Evolutionary conservation across 768 basidiomycete species (phyloP).

Genomic region (Filobasidium floriforme): DNA sequence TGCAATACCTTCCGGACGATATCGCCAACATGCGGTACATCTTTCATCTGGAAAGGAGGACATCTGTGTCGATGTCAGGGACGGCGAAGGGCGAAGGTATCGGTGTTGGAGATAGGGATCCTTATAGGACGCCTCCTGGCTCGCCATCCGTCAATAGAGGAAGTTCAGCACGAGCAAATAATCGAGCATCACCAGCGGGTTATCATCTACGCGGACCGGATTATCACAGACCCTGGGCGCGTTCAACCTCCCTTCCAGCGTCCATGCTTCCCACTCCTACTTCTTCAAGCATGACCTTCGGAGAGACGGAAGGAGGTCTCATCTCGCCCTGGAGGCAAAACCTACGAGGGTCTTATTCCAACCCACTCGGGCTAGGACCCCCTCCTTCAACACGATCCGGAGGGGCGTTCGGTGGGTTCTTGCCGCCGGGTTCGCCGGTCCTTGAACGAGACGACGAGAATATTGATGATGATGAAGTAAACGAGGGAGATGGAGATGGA

Average conservation of each 20-base stretch:
- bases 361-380: neutral
- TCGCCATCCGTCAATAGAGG: neutral
- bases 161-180: neutral
- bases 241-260: neutral
- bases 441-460: neutral
- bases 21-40: neutral
- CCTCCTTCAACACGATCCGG: neutral
- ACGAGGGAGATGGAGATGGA: neutral
- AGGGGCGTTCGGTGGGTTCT: slow-evolving; percentile 1
- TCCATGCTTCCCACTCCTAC: slow-evolving; percentile 12
- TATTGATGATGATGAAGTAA: no score
- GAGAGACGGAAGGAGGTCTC: neutral
- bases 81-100: neutral
- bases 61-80: neutral
- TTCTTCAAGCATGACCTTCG: slow-evolving; percentile 1
- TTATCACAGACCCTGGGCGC: neutral
- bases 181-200: no score
- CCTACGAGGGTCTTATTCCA: neutral
- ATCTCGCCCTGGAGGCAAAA: neutral
- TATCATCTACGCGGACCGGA: no score
- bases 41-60: neutral
- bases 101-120: neutral
- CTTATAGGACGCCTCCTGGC: neutral
- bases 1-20: neutral
- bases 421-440: slow-evolving; percentile 9